Percentiles rank a stretch among this genome's conserved stretches.
Evolutionary conservation across 768 basidiomycete species (phyloP).

Genomic region (Pleurotus sapidus): DNA sequence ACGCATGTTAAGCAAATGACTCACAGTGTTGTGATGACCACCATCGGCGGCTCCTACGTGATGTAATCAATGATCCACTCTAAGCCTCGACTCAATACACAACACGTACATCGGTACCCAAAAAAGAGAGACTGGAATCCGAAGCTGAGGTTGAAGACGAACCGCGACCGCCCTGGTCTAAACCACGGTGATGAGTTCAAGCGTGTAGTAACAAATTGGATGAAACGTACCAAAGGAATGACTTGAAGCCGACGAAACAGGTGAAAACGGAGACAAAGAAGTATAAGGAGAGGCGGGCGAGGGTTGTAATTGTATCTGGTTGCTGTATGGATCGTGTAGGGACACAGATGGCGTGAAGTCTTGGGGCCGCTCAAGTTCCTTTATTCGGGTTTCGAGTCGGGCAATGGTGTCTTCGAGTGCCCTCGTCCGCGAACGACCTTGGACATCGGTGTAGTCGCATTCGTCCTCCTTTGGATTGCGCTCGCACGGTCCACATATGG

Average conservation of each 20-base stretch:
- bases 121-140: constrained; percentile 18
- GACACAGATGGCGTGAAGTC: constrained; percentile 43
- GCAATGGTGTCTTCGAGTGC: constrained; percentile 58
- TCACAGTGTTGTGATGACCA: constrained; percentile 36
- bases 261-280: neutral
- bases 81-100: neutral
- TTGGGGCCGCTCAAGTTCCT: constrained; percentile 55
- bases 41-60: constrained; percentile 35
- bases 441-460: constrained; percentile 71
- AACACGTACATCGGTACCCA: constrained; percentile 8
- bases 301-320: constrained; percentile 26
- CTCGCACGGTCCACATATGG: constrained; percentile 62
- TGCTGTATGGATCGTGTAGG: constrained; percentile 48
- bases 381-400: constrained; percentile 53
- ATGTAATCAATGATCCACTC: constrained; percentile 2
- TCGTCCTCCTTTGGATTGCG: constrained; percentile 59
- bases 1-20: constrained; percentile 10
- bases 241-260: constrained; percentile 23
- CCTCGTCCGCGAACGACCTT: constrained; percentile 56
- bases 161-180: constrained; percentile 13
- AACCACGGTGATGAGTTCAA: constrained; percentile 22
- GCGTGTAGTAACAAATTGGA: constrained; percentile 24
- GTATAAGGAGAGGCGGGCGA: constrained; percentile 15
- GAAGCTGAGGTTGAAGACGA: constrained; percentile 30
- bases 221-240: neutral